Conservation (phyloP, 768 basidiomycete species). For the Favolaschia claudopus region DNA sequence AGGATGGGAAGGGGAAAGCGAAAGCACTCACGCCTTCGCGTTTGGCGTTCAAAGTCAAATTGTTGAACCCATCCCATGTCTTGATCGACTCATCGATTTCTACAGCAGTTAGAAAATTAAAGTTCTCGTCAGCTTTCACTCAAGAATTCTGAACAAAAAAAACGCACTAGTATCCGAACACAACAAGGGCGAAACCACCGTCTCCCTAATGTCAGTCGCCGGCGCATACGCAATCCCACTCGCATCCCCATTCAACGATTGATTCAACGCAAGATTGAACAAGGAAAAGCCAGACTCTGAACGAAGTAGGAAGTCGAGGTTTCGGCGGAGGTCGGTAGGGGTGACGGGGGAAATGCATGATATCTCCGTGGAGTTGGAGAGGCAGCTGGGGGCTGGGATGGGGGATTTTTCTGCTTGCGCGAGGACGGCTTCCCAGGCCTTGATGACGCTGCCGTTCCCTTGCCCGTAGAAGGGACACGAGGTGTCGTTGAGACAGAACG, state of each 20-base stretch:
- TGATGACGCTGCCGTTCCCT: slow-evolving; percentile 42
- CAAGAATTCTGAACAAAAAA: too few relatives aligned
- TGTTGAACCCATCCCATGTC: slow-evolving; percentile 10
- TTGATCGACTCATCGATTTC: not conserved
- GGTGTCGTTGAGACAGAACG: slow-evolving; percentile 22
- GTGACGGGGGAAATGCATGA: slow-evolving; percentile 16
- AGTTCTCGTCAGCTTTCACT: too few relatives aligned
- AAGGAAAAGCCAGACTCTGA: slow-evolving; percentile 6
- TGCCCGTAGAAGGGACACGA: slow-evolving; percentile 26
- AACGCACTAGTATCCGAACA: slow-evolving; percentile 13
- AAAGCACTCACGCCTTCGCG: not conserved
- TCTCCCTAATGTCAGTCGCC: not conserved
- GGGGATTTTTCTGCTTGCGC: not conserved
- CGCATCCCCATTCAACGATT: slow-evolving; percentile 9
- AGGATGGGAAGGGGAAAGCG: not conserved
- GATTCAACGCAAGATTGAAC: slow-evolving; percentile 9
- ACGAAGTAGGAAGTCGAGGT: not conserved
- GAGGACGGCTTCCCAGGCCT: slow-evolving; percentile 31
- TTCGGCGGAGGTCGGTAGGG: slow-evolving; percentile 2
- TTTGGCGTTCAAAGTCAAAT: slow-evolving; percentile 2
- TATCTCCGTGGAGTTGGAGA: not conserved
- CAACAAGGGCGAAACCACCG: not conserved
- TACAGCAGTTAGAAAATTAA: too few relatives aligned
- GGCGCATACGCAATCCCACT: slow-evolving; percentile 10
- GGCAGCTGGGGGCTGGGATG: slow-evolving; percentile 3